Conservation (phyloP, 306 rosid species). For the Vigna reflexopilosa region DNA sequence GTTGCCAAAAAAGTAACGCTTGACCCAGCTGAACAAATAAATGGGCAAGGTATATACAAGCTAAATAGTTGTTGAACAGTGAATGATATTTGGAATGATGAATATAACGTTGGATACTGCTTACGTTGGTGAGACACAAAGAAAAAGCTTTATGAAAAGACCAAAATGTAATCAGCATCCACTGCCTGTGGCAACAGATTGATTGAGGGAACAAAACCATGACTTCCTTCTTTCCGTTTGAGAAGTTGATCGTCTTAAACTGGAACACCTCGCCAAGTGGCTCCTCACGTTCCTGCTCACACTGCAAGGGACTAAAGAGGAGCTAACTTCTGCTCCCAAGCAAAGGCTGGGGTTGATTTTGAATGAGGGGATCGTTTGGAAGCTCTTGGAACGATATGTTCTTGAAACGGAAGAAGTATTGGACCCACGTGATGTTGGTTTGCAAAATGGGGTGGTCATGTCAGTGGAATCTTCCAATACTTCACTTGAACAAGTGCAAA, state of each 20-base stretch:
- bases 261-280: conserved; percentile 58
- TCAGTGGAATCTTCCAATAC: conserved; percentile 56
- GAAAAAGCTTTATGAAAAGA: background rate
- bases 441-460: conserved; percentile 71
- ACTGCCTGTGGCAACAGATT: conserved; percentile 63
- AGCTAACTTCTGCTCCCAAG: conserved; percentile 66
- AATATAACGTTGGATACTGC: background rate
- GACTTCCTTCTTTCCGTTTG: conserved; percentile 64
- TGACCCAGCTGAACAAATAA: conserved; percentile 38
- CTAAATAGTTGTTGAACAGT: conserved; percentile 22
- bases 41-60: conserved; percentile 49
- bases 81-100: background rate
- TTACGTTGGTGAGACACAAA: conserved; percentile 22
- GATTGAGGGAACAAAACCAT: conserved; percentile 84
- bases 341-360: conserved; percentile 64
- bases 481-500: conserved; percentile 72
- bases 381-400: conserved; percentile 68
- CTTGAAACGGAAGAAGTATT: conserved; percentile 51
- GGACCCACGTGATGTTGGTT: conserved; percentile 50
- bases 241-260: conserved; percentile 64
- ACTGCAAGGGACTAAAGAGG: conserved; percentile 63
- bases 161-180: conserved; percentile 60
- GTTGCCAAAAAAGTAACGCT: conserved; percentile 11
- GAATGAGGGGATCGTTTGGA: conserved; percentile 70
- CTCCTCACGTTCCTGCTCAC: conserved; percentile 48